Percentiles rank a stretch among this genome's conserved stretches.
Conservation (phyloP, 2,329 filamentous ascomycete species). For the Colletotrichum sublineola region DNA sequence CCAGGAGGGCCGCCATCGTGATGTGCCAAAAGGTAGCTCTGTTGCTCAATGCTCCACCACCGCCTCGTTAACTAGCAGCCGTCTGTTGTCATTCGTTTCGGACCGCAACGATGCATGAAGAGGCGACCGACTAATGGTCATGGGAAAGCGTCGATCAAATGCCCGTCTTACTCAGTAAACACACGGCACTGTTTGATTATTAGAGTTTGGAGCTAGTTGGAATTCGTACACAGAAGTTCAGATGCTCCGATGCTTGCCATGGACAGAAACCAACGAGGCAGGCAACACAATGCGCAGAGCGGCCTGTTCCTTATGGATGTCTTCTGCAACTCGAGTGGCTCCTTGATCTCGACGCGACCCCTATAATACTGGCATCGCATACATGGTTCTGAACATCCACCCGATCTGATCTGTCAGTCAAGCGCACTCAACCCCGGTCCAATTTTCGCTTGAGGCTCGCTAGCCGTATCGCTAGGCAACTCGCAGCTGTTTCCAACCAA, state of each 20-base stretch:
- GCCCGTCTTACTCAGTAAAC: slow-evolving; percentile 1
- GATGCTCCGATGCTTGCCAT: not conserved
- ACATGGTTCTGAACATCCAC: not conserved
- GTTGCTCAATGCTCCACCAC: not conserved
- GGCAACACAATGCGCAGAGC: not conserved
- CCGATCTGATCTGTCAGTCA: not conserved
- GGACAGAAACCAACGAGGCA: not conserved
- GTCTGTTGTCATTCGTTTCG: slow-evolving; percentile 23
- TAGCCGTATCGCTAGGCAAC: not conserved
- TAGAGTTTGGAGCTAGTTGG: not conserved
- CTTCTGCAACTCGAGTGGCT: not conserved
- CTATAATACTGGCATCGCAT: not conserved
- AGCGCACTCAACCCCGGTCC: not conserved
- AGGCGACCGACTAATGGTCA: slow-evolving; percentile 9
- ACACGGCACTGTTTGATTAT: not conserved
- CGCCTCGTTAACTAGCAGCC: not conserved
- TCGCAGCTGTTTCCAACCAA: not conserved
- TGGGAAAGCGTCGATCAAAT: slow-evolving; percentile 13
- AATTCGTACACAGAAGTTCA: not conserved
- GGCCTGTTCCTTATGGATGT: not conserved
- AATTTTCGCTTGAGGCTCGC: not conserved
- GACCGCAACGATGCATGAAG: slow-evolving; percentile 3
- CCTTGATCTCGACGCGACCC: not conserved
- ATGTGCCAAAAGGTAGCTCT: slow-evolving; percentile 9
- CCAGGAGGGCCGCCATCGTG: not conserved